These are phyloP conservation scores for Phoma sp. DNA, from an alignment of 2,329 filamentous ascomycete genomes.

Conservation along the genomic window DNA sequence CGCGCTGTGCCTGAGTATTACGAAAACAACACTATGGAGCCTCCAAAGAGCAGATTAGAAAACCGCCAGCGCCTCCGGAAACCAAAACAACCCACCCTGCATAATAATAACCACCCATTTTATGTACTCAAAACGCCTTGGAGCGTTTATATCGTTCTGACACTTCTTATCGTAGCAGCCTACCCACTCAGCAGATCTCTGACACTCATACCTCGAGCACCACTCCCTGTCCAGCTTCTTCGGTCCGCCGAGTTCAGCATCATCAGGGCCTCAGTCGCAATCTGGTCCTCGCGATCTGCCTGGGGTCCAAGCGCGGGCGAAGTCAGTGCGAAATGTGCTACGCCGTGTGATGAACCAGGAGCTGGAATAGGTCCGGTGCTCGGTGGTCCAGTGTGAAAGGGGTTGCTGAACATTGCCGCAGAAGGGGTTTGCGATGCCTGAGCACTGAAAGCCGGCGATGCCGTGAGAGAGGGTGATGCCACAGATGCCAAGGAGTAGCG, in stretches of 20 bases:
- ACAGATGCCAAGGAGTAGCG: conserved; percentile 55
- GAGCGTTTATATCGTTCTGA: neutral
- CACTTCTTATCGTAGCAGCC: neutral
- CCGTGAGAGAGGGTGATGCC: conserved; percentile 46
- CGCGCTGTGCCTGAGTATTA: neutral
- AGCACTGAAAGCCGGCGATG: conserved; percentile 53
- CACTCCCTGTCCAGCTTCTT: conserved; percentile 55
- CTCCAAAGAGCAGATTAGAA: neutral
- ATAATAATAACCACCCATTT: neutral
- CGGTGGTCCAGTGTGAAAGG: conserved; percentile 36
- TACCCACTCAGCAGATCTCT: conserved; percentile 54
- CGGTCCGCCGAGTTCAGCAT: conserved; percentile 85
- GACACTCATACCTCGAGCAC: conserved; percentile 55
- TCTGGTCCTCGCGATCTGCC: conserved; percentile 62
- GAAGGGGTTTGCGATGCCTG: conserved; percentile 37
- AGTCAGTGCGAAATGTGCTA: conserved; percentile 41
- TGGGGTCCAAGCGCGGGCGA: conserved; percentile 48
- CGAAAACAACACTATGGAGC: neutral
- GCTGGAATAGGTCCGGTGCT: conserved; percentile 31
- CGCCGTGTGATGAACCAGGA: conserved; percentile 35
- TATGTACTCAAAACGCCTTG: conserved; percentile 4
- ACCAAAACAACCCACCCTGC: neutral
- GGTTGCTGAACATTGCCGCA: conserved; percentile 30
- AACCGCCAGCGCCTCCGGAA: conserved; percentile 1
- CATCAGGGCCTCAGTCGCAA: conserved; percentile 83